Evolutionary conservation across 108 stramenopile species (phyloP), one percentile per base, ranked within the genome.

Genomic region (Conticribra weissflogii): DNA sequence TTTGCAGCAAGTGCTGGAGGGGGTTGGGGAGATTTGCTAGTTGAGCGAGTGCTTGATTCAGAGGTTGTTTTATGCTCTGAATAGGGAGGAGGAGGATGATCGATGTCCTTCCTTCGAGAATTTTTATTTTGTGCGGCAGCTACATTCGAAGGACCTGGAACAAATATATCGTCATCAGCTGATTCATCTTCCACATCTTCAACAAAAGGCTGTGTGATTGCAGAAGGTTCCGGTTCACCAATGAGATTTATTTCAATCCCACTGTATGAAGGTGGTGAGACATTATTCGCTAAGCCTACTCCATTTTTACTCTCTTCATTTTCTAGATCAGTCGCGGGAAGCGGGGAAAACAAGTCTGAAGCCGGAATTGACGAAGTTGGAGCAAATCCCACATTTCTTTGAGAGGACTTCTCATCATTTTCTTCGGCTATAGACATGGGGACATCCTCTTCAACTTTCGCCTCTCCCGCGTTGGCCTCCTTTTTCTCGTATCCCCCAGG

Each of bases 401-500:
- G 59, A 62, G n/a, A 27, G 1, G 47, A 48, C 30, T 23, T 9
- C 14, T 24, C 30, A 18, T 47, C 27, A 2, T 18, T 9, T 1
- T 3, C 1, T 63, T 34, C 55, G 30, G 29, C 59, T 34, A 23
- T 54, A 47, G 68, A 31, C 31, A 14, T 68, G 15, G 24, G 64
- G 49, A 66, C 78, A 31, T 34, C 49, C 16, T 44, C 57, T 28
- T 68, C 63, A 15, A 60, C 72, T 55, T 71, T 80, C 18, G 74
- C 60, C 14, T 58, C 46, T 23, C 77, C 69, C 16, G 54, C 30
- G 0, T 51, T 52, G 25, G 54, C 49, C 34, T 85, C 88, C 2
- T 82, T 75, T 31, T 73, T 62, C 12, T 67, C 78, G 62, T 87
- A 95, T 59, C 91, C 92, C 21, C 94, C 95, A 7, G 95, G 89